A percentile compares a stretch with the other conserved stretches of the same genome.
Conservation (phyloP, 2,329 filamentous ascomycete genomes). For the Pleoardoris graminearum region DNA sequence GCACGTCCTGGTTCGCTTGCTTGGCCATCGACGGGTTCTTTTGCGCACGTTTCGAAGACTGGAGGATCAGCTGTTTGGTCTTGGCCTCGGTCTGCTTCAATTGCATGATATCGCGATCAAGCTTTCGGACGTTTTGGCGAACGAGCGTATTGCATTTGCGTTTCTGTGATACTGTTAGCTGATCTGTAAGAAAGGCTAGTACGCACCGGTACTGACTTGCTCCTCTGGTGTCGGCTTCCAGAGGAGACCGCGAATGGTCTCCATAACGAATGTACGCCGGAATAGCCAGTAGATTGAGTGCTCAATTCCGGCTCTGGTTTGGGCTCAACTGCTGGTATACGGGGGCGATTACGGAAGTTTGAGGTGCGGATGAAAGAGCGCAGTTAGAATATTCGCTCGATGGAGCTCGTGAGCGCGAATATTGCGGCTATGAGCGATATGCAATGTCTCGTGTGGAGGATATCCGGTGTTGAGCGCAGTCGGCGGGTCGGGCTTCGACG, state of each 20-base stretch:
- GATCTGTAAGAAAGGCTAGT: not conserved
- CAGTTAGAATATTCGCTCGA: too few species aligned
- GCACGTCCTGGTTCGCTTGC: slow-evolving; percentile 80
- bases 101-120: slow-evolving; percentile 86
- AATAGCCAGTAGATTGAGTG: not conserved
- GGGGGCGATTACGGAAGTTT: too few species aligned
- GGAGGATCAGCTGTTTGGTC: slow-evolving; percentile 81
- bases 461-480: too few species aligned
- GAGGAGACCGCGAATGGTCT: slow-evolving; percentile 83
- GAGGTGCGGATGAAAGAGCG: too few species aligned
- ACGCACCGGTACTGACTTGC: slow-evolving; percentile 64
- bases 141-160: slow-evolving; percentile 94
- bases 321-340: too few species aligned
- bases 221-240: slow-evolving; percentile 90
- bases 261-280: slow-evolving; percentile 61
- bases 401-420: too few species aligned
- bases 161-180: slow-evolving; percentile 61
- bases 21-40: slow-evolving; percentile 76
- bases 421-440: too few species aligned
- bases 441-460: too few species aligned
- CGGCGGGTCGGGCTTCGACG: too few species aligned
- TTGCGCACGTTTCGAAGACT: slow-evolving; percentile 79
- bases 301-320: too few species aligned
- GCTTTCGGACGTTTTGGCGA: slow-evolving; percentile 85
- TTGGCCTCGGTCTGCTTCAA: slow-evolving; percentile 73